Conservation (phyloP, 2,329 filamentous ascomycete genomes). For the Colletotrichum eremochloae region DNA sequence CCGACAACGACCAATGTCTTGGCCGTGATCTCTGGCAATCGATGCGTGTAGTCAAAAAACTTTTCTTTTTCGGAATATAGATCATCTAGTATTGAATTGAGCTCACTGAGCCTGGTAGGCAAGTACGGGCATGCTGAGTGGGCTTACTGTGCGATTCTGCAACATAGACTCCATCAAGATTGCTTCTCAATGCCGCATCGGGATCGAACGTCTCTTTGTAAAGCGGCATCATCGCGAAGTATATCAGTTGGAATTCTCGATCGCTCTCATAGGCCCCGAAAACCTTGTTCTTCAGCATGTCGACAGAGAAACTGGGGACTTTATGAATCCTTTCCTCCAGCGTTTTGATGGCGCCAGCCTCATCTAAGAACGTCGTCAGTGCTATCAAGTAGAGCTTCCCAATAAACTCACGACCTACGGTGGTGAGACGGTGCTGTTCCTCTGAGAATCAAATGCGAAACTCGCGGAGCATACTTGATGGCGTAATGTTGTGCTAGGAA, state of each 20-base stretch:
- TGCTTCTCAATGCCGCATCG: constrained; percentile 49
- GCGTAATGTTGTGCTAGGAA: constrained; percentile 56
- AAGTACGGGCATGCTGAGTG: neutral
- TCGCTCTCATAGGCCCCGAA: constrained; percentile 54
- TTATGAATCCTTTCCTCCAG: constrained; percentile 50
- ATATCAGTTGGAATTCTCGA: constrained; percentile 54
- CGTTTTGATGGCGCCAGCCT: constrained; percentile 50
- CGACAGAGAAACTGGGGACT: constrained; percentile 52
- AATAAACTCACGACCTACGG: constrained; percentile 40
- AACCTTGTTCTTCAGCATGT: constrained; percentile 55
- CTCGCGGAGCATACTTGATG: constrained; percentile 51
- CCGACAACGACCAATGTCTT: constrained; percentile 55
- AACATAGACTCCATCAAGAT: constrained; percentile 50
- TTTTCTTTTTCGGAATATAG: constrained; percentile 53
- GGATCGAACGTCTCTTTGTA: constrained; percentile 54
- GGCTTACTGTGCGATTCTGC: constrained; percentile 54
- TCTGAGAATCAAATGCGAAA: constrained; percentile 52
- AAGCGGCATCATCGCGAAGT: constrained; percentile 54
- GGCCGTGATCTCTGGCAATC: constrained; percentile 49
- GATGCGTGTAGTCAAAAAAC: constrained; percentile 54
- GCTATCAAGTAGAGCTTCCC: neutral
- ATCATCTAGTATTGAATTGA: constrained; percentile 46
- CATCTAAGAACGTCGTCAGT: constrained; percentile 44
- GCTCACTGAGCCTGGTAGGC: neutral
- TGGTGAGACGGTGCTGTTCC: constrained; percentile 56